Base-by-base conservation (phyloP, 2,329 filamentous ascomycete species). In the Fusarium albosuccineum region DNA sequence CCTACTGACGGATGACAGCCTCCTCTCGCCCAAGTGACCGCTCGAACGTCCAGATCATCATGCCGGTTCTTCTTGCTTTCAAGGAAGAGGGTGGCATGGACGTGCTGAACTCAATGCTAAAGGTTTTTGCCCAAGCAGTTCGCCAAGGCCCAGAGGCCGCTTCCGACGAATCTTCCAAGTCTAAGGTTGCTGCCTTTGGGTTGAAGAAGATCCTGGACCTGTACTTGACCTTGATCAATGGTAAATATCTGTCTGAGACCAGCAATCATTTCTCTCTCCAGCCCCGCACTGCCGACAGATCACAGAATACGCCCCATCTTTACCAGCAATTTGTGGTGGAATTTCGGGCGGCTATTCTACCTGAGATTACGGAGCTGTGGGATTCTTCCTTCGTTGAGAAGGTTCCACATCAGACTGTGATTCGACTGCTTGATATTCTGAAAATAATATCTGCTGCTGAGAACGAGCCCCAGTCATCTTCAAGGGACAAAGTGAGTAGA, bases 161-260 rank as follows among this genome's bases (percentile, higher is more conserved):
- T 8, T 74, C 60, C 46, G 82, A 84, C 22, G 85, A 86, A 57
- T 74, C 79, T 1, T 80, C 80, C 2, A 82, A 80, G 66, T 74
- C 80, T 29, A 84, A 84, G 64, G 80, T 87, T 46, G 84, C 86
- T 6, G 82, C 82, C 1, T 82, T 86, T 40, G 86, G 86, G 11
- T 87, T 97, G 68, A 94, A 92, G 76, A 93, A 94, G 70, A 93
- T 98, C 33, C 84, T 99, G 29, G 89, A 91, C 30, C 86, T 98
- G 55, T 97, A 96, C 76, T 82, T 87, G 3, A 85, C 93, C 62
- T 84, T 97, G 30, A 89, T 91, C 53, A 91, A 90, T 62, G 88
- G 90, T 9, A 97, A 96, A 78, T 88, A 90, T 67, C 88, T 98
- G 53, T 85, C 85, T n/a, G 94, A 98, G 36, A 91, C 94, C 2